A percentile compares a stretch with the other conserved stretches of the same genome.
These are phyloP conservation scores for Cutaneotrichosporon daszewskae DNA, from an alignment of 1,284 basidiomycete genomes.

Conservation along the genomic window DNA sequence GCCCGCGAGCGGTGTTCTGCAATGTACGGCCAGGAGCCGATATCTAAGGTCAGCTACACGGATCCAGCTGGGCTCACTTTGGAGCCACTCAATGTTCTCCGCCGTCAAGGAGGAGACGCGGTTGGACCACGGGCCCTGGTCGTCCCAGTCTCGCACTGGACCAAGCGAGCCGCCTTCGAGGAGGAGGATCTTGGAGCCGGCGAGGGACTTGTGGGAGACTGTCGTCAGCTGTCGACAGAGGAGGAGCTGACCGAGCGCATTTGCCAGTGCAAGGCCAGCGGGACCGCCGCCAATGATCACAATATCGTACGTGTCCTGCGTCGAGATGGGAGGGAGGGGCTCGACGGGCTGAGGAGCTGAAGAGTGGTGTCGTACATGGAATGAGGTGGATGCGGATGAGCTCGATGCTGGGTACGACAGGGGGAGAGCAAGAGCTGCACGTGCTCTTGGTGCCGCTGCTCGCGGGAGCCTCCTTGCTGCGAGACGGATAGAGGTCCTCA, in stretches of 20 bases:
- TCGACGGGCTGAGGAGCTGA: background rate
- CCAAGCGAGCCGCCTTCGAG: slow-evolving; percentile 74
- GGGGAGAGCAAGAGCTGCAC: too few relatives aligned
- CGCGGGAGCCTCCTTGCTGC: too few relatives aligned
- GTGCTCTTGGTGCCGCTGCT: too few relatives aligned
- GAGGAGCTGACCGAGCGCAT: slow-evolving; percentile 71
- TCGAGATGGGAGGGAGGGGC: slow-evolving; percentile 16
- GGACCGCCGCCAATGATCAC: slow-evolving; percentile 94
- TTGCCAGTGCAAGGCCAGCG: slow-evolving; percentile 81
- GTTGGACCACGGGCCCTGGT: slow-evolving; percentile 66
- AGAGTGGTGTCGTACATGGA: too few relatives aligned
- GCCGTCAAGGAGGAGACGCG: slow-evolving; percentile 84
- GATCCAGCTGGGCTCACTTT: slow-evolving; percentile 52
- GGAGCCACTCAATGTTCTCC: slow-evolving; percentile 68
- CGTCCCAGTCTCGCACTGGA: slow-evolving; percentile 63
- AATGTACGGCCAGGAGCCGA: slow-evolving; percentile 77
- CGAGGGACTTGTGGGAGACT: slow-evolving; percentile 14
- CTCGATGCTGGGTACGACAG: too few relatives aligned
- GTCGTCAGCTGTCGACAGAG: background rate
- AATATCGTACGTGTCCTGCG: slow-evolving; percentile 58
- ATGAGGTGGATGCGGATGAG: too few relatives aligned
- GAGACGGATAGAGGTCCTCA: too few relatives aligned
- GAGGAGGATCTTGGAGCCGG: slow-evolving; percentile 53
- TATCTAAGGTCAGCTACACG: slow-evolving; percentile 53
- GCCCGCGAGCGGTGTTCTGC: slow-evolving; percentile 63